A percentile compares a stretch with the other conserved stretches of the same genome.
phyloP scores from a whole-genome alignment of 805 yeast species.

The Saccharomycopsis lassenensis region DNA sequence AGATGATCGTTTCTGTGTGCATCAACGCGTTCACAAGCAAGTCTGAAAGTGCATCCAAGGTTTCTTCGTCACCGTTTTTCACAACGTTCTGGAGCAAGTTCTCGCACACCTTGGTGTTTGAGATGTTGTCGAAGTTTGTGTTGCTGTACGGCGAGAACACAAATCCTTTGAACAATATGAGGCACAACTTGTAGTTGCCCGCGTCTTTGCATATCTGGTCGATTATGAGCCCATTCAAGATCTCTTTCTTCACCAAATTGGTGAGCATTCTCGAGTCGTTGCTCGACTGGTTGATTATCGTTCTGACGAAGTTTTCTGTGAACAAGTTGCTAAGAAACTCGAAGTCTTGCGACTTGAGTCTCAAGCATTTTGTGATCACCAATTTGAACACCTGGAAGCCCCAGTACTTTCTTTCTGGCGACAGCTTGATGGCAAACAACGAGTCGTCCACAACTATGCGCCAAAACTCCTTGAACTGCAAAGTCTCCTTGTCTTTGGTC shows the following conservation, averaged over 20 bases:
- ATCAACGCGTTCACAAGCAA: slow-evolving; percentile 21
- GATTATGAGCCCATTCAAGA: slow-evolving; percentile 26
- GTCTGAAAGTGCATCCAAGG: slow-evolving; percentile 9
- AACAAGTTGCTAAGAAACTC: slow-evolving; percentile 32
- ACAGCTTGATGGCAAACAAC: slow-evolving; percentile 63
- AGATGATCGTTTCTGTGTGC: slow-evolving; percentile 18
- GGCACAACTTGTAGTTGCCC: slow-evolving; percentile 27
- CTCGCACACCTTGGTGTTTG: slow-evolving; percentile 61
- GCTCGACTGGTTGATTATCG: slow-evolving; percentile 65
- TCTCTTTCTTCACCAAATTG: slow-evolving; percentile 47
- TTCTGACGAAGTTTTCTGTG: slow-evolving; percentile 58
- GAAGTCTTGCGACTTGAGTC: slow-evolving; percentile 13
- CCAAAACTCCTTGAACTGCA: slow-evolving; percentile 63
- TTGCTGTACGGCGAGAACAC: slow-evolving; percentile 40
- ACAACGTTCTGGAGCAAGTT: slow-evolving; percentile 25
- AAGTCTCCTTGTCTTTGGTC: slow-evolving; percentile 17
- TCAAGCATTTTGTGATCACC: slow-evolving; percentile 28
- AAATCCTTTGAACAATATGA: slow-evolving; percentile 26
- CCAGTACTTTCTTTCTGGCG: slow-evolving; percentile 77
- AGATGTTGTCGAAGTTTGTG: slow-evolving; percentile 63
- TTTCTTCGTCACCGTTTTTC: slow-evolving; percentile 18
- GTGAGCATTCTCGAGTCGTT: slow-evolving; percentile 55
- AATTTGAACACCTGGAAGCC: slow-evolving; percentile 66
- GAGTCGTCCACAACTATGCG: slow-evolving; percentile 67
- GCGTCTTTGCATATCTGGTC: slow-evolving; percentile 21